These are phyloP conservation scores for Protea cynaroides DNA, from an alignment of 164 flowering plant genomes.

Conservation along the genomic window DNA sequence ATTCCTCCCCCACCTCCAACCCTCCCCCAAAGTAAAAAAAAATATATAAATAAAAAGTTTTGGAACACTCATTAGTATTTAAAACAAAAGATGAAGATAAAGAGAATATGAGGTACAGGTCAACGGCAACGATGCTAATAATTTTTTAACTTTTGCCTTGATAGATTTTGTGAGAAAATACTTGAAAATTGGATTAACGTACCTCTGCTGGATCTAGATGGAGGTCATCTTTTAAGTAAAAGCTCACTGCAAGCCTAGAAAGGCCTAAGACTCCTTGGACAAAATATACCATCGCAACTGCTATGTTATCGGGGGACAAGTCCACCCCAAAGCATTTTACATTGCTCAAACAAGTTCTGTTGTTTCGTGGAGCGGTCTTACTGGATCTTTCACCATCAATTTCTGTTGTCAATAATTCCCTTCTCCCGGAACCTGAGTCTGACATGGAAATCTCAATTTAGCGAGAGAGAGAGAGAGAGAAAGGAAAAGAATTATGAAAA, in stretches of 20 bases:
- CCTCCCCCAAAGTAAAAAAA: no score
- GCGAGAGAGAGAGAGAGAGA: not conserved
- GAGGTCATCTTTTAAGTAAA: conserved; percentile 92
- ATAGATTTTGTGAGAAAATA: no score
- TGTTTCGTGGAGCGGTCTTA: conserved; percentile 23
- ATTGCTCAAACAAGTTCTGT: conserved; percentile 19
- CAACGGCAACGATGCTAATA: no score
- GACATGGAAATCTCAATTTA: conserved; percentile 4
- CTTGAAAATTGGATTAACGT: conserved; percentile 4
- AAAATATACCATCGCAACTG: conserved; percentile 98
- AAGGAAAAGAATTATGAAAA: not conserved
- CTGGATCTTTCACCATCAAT: conserved; percentile 29
- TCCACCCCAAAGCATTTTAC: conserved; percentile 81
- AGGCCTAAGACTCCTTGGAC: conserved; percentile 99
- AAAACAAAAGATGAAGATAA: no score
- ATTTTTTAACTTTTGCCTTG: no score
- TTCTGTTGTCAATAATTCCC: conserved; percentile 28
- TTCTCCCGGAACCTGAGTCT: conserved; percentile 38
- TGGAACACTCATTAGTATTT: no score
- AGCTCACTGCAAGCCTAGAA: conserved; percentile 94
- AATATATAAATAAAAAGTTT: no score
- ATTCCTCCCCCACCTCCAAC: no score
- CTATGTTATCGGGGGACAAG: conserved; percentile 84
- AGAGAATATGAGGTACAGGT: no score
- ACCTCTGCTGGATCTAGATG: conserved; percentile 99